A percentile compares a stretch with the other conserved stretches of the same genome.
Conservation (phyloP, 352 stramenopile species). For the Phytopythium mirpurense region DNA sequence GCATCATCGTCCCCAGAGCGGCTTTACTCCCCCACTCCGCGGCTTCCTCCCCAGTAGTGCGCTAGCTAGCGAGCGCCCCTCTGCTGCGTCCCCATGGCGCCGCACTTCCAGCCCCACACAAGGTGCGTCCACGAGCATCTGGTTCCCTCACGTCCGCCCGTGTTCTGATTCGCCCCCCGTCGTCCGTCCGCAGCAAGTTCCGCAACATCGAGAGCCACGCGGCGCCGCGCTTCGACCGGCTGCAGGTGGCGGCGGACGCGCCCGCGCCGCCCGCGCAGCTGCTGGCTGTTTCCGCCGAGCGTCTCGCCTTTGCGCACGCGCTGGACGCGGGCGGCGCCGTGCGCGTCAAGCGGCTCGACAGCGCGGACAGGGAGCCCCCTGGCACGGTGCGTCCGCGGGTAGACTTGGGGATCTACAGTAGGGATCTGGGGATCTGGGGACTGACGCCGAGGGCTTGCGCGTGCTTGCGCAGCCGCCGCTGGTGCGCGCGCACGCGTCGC, state of each 20-base stretch:
- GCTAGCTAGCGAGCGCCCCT: too few relatives aligned
- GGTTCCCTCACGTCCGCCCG: not conserved
- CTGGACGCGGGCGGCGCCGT: conserved; percentile 57
- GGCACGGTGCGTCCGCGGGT: conserved; percentile 10
- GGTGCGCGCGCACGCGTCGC: conserved; percentile 50
- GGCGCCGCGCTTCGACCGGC: conserved; percentile 49
- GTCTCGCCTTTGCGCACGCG: conserved; percentile 61
- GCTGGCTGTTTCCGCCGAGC: conserved; percentile 30
- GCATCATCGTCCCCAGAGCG: too few relatives aligned
- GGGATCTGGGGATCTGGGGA: too few relatives aligned
- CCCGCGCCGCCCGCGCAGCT: conserved; percentile 15
- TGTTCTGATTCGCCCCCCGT: not conserved
- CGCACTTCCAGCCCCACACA: conserved; percentile 41
- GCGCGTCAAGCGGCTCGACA: conserved; percentile 44
- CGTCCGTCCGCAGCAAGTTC: conserved; percentile 49
- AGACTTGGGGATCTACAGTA: too few relatives aligned
- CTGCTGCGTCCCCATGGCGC: conserved; percentile 29
- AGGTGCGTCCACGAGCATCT: conserved; percentile 15
- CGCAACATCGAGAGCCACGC: conserved; percentile 67
- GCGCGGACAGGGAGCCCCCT: conserved; percentile 29
- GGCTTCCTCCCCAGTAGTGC: too few relatives aligned
- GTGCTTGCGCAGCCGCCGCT: conserved; percentile 49
- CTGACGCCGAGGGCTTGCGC: too few relatives aligned
- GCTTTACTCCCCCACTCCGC: too few relatives aligned
- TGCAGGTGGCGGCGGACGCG: conserved; percentile 38